phyloP scores from a whole-genome alignment of 352 stramenopile genomes.

The Phytopythium montanum region DNA sequence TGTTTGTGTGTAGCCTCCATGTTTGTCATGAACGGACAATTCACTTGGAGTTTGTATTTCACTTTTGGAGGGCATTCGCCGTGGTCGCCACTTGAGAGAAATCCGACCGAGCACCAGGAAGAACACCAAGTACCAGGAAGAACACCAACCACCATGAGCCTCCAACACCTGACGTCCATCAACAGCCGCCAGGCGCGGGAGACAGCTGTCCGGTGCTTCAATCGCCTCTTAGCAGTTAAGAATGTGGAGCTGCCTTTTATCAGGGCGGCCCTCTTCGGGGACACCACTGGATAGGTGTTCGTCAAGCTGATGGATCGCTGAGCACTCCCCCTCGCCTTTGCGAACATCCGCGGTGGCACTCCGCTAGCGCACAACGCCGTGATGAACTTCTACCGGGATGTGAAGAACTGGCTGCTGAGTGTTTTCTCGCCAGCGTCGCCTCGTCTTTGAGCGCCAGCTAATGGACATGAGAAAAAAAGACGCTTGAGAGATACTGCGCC shows the following conservation, averaged over 20 bases:
- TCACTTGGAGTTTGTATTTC: no score
- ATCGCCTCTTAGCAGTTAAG: slow-evolving; percentile 12
- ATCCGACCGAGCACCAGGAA: no score
- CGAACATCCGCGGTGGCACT: not conserved
- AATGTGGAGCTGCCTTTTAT: slow-evolving; percentile 17
- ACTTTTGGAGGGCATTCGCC: no score
- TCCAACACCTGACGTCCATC: slow-evolving; percentile 9
- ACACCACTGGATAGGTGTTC: slow-evolving; percentile 4
- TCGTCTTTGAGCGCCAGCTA: slow-evolving; percentile 11
- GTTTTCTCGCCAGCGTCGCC: slow-evolving; percentile 4
- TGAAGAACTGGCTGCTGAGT: slow-evolving; percentile 15
- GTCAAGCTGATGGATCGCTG: slow-evolving; percentile 15
- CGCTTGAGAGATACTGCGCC: slow-evolving; percentile 11
- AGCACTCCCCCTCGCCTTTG: slow-evolving; percentile 9
- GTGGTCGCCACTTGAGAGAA: not conserved
- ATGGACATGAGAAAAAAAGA: slow-evolving; percentile 9
- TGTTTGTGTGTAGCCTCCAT: no score
- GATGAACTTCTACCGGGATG: slow-evolving; percentile 16
- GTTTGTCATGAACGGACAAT: no score
- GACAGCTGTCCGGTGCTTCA: slow-evolving; percentile 13
- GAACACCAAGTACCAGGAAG: not conserved
- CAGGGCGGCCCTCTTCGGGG: not conserved
- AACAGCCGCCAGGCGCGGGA: slow-evolving; percentile 3
- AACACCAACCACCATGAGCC: slow-evolving; percentile 6
- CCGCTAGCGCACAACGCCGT: slow-evolving; percentile 7